Conservation (phyloP, 2,329 filamentous ascomycete species). For the Tolypocladium tropicale region DNA sequence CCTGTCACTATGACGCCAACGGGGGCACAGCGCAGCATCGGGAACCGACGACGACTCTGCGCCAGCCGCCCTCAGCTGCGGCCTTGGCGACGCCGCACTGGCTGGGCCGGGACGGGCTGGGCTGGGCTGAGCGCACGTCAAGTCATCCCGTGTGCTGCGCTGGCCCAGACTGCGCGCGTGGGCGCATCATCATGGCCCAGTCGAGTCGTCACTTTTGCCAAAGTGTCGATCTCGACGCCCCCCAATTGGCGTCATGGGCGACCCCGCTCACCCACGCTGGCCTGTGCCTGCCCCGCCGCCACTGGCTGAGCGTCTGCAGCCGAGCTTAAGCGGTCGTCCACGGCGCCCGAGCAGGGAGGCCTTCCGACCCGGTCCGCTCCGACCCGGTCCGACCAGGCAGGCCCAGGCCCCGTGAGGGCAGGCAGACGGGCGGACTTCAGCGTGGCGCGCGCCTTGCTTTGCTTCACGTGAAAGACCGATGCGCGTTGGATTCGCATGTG, state of each 20-base stretch:
- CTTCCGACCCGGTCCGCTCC: conserved; percentile 4
- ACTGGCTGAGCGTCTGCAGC: conserved; percentile 3
- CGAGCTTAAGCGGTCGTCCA: conserved; percentile 6
- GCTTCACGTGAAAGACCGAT: background rate
- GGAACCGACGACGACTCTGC: background rate
- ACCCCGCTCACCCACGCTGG: background rate
- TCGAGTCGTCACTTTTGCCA: background rate
- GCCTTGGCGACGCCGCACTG: background rate
- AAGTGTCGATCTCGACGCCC: background rate
- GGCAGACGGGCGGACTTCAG: background rate
- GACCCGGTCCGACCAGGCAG: conserved; percentile 1
- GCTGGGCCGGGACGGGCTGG: background rate
- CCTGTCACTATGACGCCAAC: background rate
- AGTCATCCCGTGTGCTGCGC: too few species aligned
- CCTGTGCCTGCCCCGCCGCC: conserved; percentile 1
- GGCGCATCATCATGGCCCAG: background rate
- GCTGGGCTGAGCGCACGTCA: background rate
- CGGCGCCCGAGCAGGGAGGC: background rate
- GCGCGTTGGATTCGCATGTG: background rate
- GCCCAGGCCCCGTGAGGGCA: background rate
- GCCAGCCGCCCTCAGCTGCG: background rate
- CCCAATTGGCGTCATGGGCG: conserved; percentile 2
- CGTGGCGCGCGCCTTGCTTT: too few species aligned
- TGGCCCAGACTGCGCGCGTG: background rate
- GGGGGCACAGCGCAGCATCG: background rate